Evolutionary conservation across 768 basidiomycete species (phyloP), one percentile per base, ranked within the genome.

Genomic region (Dacryopinax primogenitus): DNA sequence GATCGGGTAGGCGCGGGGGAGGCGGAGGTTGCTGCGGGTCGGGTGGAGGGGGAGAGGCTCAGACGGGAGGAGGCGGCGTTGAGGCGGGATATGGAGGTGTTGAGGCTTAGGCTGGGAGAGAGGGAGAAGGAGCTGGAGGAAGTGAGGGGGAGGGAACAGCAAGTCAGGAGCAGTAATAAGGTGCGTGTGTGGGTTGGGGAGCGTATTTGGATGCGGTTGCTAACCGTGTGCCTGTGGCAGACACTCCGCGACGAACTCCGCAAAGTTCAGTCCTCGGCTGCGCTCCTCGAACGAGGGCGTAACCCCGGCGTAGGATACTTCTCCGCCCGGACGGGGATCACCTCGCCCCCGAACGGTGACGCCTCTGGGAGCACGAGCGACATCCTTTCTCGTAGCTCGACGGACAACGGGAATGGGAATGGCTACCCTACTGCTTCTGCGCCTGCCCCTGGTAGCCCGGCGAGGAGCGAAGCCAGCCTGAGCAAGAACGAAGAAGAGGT

Each of bases 291-390:
- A 71, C 82, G 86, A 58, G 91, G 94, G 70, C 84, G 95, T 30
- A 91, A 90, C 73, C 92, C 95, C 0, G 94, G 95, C 23, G 87
- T 93, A 7, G 92, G 95, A 21, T 97, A 94, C 74, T 97, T 93
- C 16, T 32, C 44, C 62, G 11, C 65, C 11, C 44, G 66, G 58
- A 26, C 63, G 1, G 37, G 66, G 16, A 21, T 34, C 16, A 33
- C 66, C 39, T 64, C 63, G 0, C 39, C 65, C 26, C 16, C 62
- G 37, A 62, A 36, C 32, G 45, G 64, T 23, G 30, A 21, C 64
- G 67, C 63, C 62, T 34, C 26, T 63, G 62, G 26, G 66, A n/a
- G 36, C 68, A 21, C 64, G 65, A 45, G 66, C 62, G 65, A 67
- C 26, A 51, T 45, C 9, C 64, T 58, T 61, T 65, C 65, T 3